Conservation (phyloP, 805 yeast genomes). For the Kregervanrija delftensis region DNA sequence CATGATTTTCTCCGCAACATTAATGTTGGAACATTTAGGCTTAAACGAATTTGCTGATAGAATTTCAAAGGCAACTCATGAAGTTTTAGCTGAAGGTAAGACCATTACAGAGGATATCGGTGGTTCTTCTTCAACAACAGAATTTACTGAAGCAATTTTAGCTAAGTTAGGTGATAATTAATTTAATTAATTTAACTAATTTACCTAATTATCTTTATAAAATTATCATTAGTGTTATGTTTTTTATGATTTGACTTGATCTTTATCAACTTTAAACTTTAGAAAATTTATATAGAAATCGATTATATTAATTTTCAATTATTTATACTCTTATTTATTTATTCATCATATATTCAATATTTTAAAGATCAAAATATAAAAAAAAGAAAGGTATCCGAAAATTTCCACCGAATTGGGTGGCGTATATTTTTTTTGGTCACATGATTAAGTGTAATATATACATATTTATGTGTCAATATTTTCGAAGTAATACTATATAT, state of each 20-base stretch:
- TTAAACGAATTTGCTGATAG: constrained; percentile 77
- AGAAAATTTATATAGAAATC: too few species aligned
- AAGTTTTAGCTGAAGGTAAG: constrained; percentile 84
- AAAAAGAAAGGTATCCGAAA: too few species aligned
- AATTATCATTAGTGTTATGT: neutral
- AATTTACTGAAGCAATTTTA: constrained; percentile 88
- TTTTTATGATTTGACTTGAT: neutral
- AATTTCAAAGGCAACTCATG: constrained; percentile 83
- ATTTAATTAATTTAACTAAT: too few species aligned
- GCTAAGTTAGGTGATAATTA: constrained; percentile 43
- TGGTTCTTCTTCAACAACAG: constrained; percentile 83
- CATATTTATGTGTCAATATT: too few species aligned
- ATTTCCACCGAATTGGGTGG: too few species aligned
- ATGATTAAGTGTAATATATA: too few species aligned
- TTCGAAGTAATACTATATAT: too few species aligned
- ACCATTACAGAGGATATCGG: constrained; percentile 85
- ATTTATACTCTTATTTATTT: too few species aligned
- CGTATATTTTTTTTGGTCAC: too few species aligned
- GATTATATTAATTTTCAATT: too few species aligned
- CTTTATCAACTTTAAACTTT: constrained; percentile 15
- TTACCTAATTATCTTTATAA: constrained; percentile 10
- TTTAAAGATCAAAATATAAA: too few species aligned
- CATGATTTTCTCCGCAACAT: constrained; percentile 83
- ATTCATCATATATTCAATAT: too few species aligned
- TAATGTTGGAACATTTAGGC: constrained; percentile 94